Conservation (phyloP, 805 yeast genomes). For the Ogataea ramenticola region DNA sequence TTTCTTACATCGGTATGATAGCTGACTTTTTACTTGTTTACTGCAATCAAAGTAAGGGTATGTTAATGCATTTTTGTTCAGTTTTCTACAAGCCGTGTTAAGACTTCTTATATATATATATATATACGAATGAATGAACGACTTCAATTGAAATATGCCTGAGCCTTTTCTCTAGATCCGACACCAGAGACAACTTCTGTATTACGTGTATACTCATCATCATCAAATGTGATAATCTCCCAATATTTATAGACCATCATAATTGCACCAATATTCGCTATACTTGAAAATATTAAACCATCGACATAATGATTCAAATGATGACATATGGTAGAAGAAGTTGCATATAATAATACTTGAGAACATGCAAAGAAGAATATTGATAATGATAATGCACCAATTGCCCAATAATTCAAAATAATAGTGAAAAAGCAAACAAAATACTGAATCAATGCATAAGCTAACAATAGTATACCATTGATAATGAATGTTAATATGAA, state of each 20-base stretch:
- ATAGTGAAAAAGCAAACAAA: constrained; percentile 61
- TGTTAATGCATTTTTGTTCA: no score
- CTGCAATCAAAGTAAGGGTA: no score
- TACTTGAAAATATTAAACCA: constrained; percentile 78
- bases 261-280: constrained; percentile 71
- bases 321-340: constrained; percentile 60
- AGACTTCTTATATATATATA: no score
- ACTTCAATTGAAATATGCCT: background rate
- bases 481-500: constrained; percentile 65
- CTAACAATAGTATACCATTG: constrained; percentile 57
- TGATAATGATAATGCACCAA: constrained; percentile 74
- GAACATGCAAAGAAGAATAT: constrained; percentile 71
- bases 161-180: background rate
- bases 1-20: no score
- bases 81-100: no score
- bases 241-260: constrained; percentile 97
- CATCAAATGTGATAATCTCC: constrained; percentile 94
- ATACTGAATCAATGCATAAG: constrained; percentile 62
- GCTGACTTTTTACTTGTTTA: no score
- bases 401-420: constrained; percentile 71
- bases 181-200: constrained; percentile 16
- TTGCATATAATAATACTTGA: constrained; percentile 67
- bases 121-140: no score
- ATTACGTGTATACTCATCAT: constrained; percentile 65
- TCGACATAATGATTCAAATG: constrained; percentile 81